phyloP scores from a whole-genome alignment of 169 alveolate species.

The Cryptosporidium baileyi region DNA sequence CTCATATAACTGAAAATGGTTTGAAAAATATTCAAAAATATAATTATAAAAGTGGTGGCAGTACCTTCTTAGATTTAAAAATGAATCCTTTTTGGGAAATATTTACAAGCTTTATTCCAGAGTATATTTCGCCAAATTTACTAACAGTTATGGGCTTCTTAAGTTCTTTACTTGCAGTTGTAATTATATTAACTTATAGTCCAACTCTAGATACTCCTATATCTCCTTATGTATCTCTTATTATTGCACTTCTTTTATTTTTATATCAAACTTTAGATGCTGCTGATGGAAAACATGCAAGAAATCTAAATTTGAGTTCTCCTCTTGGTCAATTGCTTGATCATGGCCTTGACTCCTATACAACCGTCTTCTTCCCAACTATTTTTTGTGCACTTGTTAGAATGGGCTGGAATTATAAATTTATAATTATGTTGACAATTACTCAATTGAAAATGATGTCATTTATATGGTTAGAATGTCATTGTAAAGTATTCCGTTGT shows the following conservation, averaged over 20 bases:
- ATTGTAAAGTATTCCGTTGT: conserved; percentile 59
- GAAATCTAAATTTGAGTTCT: conserved; percentile 73
- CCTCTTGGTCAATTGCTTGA: conserved; percentile 77
- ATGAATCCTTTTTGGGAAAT: conserved; percentile 67
- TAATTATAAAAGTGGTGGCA: conserved; percentile 31
- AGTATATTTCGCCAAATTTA: conserved; percentile 27
- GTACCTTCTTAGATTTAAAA: conserved; percentile 9
- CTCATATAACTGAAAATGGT: conserved; percentile 18
- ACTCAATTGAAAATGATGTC: conserved; percentile 34
- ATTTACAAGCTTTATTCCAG: conserved; percentile 5
- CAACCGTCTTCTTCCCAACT: conserved; percentile 45
- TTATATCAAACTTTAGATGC: conserved; percentile 73
- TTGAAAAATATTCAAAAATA: neutral
- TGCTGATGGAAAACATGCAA: conserved; percentile 77
- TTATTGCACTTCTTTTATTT: conserved; percentile 29
- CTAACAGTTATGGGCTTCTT: conserved; percentile 39
- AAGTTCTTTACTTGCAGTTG: conserved; percentile 24
- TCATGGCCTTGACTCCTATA: conserved; percentile 77
- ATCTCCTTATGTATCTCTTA: neutral
- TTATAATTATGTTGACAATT: neutral
- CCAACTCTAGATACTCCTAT: conserved; percentile 9
- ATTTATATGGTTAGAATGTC: conserved; percentile 56
- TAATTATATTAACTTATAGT: neutral
- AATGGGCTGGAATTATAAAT: conserved; percentile 30
- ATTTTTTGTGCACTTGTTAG: conserved; percentile 15